Evolutionary conservation across 2,329 filamentous ascomycete species (phyloP).

Genomic region (Aspergillus japonicus): DNA sequence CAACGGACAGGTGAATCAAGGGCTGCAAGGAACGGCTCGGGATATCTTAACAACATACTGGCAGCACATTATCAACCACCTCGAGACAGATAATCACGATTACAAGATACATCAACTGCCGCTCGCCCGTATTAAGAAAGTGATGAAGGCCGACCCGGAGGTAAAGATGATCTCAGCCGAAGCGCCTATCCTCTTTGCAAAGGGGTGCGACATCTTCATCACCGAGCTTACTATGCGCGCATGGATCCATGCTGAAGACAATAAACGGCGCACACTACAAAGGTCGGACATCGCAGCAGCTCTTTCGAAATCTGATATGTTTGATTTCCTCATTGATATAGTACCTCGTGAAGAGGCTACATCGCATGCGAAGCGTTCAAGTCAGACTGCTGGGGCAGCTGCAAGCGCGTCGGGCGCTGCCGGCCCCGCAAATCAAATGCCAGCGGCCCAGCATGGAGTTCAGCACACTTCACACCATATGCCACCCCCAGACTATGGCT

Average conservation of each 20-base stretch:
- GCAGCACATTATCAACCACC: slow-evolving; percentile 95
- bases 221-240: slow-evolving; percentile 98
- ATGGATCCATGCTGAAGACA: slow-evolving; percentile 99
- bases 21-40: slow-evolving; percentile 85
- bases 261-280: slow-evolving; percentile 93
- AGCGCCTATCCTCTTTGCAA: slow-evolving; percentile 95
- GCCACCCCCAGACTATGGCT: slow-evolving; percentile 57
- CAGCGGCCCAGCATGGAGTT: slow-evolving; percentile 47
- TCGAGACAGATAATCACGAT: slow-evolving; percentile 93
- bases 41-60: slow-evolving; percentile 98
- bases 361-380: slow-evolving; percentile 75
- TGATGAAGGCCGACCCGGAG: slow-evolving; percentile 99
- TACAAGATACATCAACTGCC: slow-evolving; percentile 98
- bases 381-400: slow-evolving; percentile 48
- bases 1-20: slow-evolving; percentile 77
- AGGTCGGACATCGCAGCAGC: slow-evolving; percentile 95
- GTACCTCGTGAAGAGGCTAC: slow-evolving; percentile 92
- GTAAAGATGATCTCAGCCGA: slow-evolving; percentile 99
- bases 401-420: slow-evolving; percentile 46
- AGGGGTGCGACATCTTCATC: slow-evolving; percentile 98
- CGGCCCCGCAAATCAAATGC: slow-evolving; percentile 39
- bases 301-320: slow-evolving; percentile 97
- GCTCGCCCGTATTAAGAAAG: slow-evolving; percentile 98
- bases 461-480: slow-evolving; percentile 57
- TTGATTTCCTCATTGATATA: slow-evolving; percentile 98